These are phyloP conservation scores for Tremellales sp. DNA, from an alignment of 1,284 basidiomycete genomes.

Conservation along the genomic window DNA sequence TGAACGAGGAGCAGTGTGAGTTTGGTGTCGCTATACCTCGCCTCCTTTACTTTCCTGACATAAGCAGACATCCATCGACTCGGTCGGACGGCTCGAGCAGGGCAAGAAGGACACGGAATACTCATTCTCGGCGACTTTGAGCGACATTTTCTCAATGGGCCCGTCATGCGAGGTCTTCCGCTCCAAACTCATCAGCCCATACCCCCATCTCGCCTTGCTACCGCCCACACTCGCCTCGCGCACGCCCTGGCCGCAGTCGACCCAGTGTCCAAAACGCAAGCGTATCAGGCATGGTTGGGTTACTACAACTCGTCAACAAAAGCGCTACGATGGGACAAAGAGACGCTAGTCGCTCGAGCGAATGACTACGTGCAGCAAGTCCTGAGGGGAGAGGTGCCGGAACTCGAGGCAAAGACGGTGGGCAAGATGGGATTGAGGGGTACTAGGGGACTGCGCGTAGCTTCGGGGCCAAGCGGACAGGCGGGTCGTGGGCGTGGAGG, in stretches of 20 bases:
- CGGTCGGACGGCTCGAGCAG: conserved; percentile 54
- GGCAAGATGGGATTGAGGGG: conserved; percentile 62
- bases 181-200: conserved; percentile 37
- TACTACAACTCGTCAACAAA: conserved; percentile 57
- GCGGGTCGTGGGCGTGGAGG: conserved; percentile 11
- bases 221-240: conserved; percentile 25
- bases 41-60: not conserved
- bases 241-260: conserved; percentile 34
- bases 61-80: conserved; percentile 50
- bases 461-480: conserved; percentile 2
- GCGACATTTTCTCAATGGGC: conserved; percentile 54
- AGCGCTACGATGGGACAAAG: conserved; percentile 50
- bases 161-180: conserved; percentile 51
- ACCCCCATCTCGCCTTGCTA: conserved; percentile 10
- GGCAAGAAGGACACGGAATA: conserved; percentile 55
- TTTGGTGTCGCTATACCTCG: not conserved
- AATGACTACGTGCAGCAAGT: conserved; percentile 53
- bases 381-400: conserved; percentile 49
- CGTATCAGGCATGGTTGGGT: conserved; percentile 59
- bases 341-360: conserved; percentile 51
- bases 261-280: conserved; percentile 52
- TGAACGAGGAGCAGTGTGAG: conserved; percentile 48
- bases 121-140: conserved; percentile 59
- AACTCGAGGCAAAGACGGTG: conserved; percentile 55
- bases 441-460: conserved; percentile 42